Percentiles rank a stretch among this genome's conserved stretches.
phyloP scores from a whole-genome alignment of 495 filamentous ascomycete species.

The Hyaloscypha variabilis region DNA sequence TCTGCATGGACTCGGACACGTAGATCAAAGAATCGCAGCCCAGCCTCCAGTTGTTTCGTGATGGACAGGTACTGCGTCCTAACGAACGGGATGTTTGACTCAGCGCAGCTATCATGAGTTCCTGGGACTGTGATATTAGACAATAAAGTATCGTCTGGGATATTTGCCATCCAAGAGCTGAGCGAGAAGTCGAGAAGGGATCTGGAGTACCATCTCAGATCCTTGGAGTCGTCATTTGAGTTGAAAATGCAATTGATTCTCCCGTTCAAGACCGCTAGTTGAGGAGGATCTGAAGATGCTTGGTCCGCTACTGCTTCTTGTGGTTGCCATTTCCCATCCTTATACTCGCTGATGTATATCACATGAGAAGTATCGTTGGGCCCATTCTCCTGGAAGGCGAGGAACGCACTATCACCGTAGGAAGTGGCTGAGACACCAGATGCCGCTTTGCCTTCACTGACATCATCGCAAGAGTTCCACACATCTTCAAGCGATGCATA shows the following conservation, averaged over 20 bases:
- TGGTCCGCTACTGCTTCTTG: slow-evolving; percentile 32
- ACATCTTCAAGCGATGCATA: slow-evolving; percentile 26
- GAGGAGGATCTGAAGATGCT: slow-evolving; percentile 32
- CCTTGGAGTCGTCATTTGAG: slow-evolving; percentile 26
- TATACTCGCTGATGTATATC: slow-evolving; percentile 32
- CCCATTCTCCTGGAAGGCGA: slow-evolving; percentile 33
- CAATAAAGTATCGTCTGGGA: slow-evolving; percentile 22
- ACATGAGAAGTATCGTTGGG: slow-evolving; percentile 23
- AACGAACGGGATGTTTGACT: slow-evolving; percentile 20
- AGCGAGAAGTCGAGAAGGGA: slow-evolving; percentile 28
- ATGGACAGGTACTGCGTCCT: slow-evolving; percentile 22
- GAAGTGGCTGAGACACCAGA: slow-evolving; percentile 34
- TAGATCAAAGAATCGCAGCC: slow-evolving; percentile 23
- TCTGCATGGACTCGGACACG: slow-evolving; percentile 20
- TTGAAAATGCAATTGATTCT: slow-evolving; percentile 39
- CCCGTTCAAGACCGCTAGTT: slow-evolving; percentile 35
- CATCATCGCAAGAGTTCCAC: slow-evolving; percentile 32
- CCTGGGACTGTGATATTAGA: slow-evolving; percentile 26
- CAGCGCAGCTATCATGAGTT: slow-evolving; percentile 27
- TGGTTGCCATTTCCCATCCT: slow-evolving; percentile 28
- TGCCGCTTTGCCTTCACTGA: slow-evolving; percentile 33
- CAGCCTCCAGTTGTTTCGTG: slow-evolving; percentile 23
- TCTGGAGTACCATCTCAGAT: slow-evolving; percentile 37
- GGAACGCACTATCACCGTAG: slow-evolving; percentile 34
- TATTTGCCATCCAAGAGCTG: slow-evolving; percentile 22